Conservation (phyloP, 1,139 yeast genomes). For the Diutina mesorugosa region DNA sequence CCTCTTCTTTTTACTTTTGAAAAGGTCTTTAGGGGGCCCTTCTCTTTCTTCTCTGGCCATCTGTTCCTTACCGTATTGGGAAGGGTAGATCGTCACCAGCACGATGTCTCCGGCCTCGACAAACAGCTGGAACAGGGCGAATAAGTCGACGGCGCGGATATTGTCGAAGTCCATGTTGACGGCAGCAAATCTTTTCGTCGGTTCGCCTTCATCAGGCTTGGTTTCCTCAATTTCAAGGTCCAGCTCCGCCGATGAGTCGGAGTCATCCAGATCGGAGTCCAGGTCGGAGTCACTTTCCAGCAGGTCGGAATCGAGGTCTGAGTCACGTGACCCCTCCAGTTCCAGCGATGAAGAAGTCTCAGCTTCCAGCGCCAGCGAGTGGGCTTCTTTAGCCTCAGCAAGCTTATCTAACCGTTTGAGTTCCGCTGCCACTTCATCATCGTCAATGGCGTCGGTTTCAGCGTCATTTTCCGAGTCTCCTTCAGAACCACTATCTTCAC, state of each 20-base stretch:
- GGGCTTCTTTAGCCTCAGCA: not conserved
- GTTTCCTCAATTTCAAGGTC: conserved; percentile 46
- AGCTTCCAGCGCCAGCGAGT: not conserved
- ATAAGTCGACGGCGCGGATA: conserved; percentile 68
- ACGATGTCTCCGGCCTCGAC: conserved; percentile 57
- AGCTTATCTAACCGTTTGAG: not conserved
- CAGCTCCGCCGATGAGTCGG: conserved; percentile 28
- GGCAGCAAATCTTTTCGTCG: conserved; percentile 70
- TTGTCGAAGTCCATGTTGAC: conserved; percentile 98
- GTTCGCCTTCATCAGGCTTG: conserved; percentile 76
- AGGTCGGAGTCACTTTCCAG: conserved; percentile 15
- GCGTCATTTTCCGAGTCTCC: conserved; percentile 7
- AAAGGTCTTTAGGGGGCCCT: conserved; percentile 87
- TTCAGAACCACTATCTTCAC: conserved; percentile 10
- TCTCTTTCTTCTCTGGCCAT: conserved; percentile 82
- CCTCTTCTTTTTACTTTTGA: conserved; percentile 29
- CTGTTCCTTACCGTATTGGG: conserved; percentile 88
- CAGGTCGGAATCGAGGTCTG: conserved; percentile 9
- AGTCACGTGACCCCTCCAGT: conserved; percentile 29
- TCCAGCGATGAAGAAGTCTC: conserved; percentile 51
- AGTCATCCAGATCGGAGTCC: conserved; percentile 14
- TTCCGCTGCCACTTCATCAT: conserved; percentile 9
- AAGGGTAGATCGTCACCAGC: conserved; percentile 72
- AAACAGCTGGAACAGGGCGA: conserved; percentile 85
- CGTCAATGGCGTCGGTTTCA: conserved; percentile 11